These are phyloP conservation scores for Monosporozyma siamensis DNA, from an alignment of 805 yeast genomes.

Conservation along the genomic window DNA sequence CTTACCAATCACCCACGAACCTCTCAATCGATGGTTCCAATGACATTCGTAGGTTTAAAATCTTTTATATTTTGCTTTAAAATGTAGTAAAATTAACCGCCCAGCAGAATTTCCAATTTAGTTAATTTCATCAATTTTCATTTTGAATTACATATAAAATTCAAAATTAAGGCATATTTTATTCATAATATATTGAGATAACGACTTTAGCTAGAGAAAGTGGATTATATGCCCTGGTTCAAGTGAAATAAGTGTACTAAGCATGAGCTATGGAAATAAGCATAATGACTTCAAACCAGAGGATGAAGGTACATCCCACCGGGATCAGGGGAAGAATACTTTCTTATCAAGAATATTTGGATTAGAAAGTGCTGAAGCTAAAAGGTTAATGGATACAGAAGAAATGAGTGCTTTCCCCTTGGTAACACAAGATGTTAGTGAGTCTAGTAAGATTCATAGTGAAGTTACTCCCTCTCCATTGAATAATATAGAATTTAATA, in stretches of 20 bases:
- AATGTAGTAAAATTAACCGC: not conserved
- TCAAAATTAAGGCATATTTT: no score
- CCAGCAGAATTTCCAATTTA: no score
- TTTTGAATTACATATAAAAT: no score
- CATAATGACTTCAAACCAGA: not conserved
- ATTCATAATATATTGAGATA: no score
- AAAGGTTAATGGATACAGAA: conserved; percentile 19
- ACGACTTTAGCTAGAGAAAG: no score
- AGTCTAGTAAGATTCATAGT: not conserved
- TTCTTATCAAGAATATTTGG: conserved; percentile 30
- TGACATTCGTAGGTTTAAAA: no score
- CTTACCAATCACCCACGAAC: no score
- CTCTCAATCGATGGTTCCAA: no score
- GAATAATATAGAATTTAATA: not conserved
- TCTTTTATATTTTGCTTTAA: not conserved
- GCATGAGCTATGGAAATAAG: not conserved
- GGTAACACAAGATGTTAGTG: not conserved
- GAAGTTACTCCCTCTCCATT: not conserved
- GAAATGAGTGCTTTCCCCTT: conserved; percentile 23
- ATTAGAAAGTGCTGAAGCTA: conserved; percentile 23
- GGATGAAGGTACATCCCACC: not conserved
- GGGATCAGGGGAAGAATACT: conserved; percentile 14
- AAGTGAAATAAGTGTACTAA: not conserved
- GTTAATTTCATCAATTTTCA: no score
- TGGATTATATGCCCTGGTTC: no score